Conservation (phyloP, 164 flowering plant genomes). For the Magnolia kwangsiensis region DNA sequence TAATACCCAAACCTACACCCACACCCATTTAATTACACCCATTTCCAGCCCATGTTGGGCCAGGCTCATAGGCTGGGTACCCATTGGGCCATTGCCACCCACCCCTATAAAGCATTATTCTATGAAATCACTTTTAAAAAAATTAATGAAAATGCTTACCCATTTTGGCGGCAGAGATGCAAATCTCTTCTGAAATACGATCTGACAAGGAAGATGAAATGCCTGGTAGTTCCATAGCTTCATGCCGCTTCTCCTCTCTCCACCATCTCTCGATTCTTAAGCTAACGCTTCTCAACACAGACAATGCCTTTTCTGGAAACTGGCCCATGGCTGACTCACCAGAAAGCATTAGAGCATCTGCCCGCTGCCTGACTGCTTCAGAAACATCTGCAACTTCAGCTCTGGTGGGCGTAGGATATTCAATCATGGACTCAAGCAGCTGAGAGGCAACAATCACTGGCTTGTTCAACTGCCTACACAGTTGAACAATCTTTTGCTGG, state of each 20-base stretch:
- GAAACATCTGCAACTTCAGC: conserved; percentile 99
- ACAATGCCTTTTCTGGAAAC: conserved; percentile 84
- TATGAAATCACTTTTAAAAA: too few relatives aligned
- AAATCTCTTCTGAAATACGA: conserved; percentile 85
- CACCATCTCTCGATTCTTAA: conserved; percentile 92
- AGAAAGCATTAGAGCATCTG: conserved; percentile 98
- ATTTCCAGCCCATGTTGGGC: too few relatives aligned
- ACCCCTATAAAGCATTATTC: too few relatives aligned
- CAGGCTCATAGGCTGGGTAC: too few relatives aligned
- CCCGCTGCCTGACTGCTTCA: conserved; percentile 88
- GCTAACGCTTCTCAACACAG: conserved; percentile 88
- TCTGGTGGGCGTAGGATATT: conserved; percentile 95
- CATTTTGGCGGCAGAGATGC: conserved; percentile 96
- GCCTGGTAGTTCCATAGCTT: conserved; percentile 61
- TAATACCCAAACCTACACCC: too few relatives aligned
- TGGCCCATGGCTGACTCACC: conserved; percentile 99
- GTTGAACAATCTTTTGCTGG: conserved; percentile 76
- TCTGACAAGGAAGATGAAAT: conserved; percentile 73
- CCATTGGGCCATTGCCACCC: too few relatives aligned
- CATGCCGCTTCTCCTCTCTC: conserved; percentile 86
- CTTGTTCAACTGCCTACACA: conserved; percentile 82
- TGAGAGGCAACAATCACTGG: conserved; percentile 98
- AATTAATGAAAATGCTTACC: conserved; percentile 39
- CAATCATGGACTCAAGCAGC: conserved; percentile 95
- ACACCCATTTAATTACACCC: too few relatives aligned